Evolutionary conservation across 73 alveolate genomes (phyloP), one percentile per base, ranked within the genome.

Genomic region (Paramecium octaurelia): DNA sequence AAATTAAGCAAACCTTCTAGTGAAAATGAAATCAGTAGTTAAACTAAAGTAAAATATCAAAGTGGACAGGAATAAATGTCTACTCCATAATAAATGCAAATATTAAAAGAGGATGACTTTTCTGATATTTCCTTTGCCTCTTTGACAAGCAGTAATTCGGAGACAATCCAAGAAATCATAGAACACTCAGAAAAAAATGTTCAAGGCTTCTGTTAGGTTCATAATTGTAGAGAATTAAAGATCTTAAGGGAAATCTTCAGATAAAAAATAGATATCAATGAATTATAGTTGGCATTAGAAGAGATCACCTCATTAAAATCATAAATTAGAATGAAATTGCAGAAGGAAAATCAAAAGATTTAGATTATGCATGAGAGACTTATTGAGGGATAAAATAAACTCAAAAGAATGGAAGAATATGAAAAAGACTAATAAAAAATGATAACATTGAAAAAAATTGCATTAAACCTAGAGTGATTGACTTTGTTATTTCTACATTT

Each of bases 371-470:
- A 80, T 46, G 75, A 80, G 4, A 6, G 57, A 80, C 48, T 80
- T 0, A 23, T 80, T 11, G 21, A 80, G 10, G 57, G 57, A 10
- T 27, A 80, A 48, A 80, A 64, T 21, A 80, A 46, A 46, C 14
- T 80, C 9, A 20, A 42, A 48, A 43, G 91, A 80, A 38, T 80
- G 57, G 76, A 42, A 80, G 91, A 80, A 80, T 80, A 38, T 46
- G 91, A 80, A 21, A 44, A 35, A 24, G 91, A 80, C n/a, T 80
- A 80, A 48, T 20, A 0, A 80, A 0, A 80, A 43, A 42, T 80
- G 57, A 40, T 80, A 42, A 80, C 0, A 7, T 24, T 40, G n/a
- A 80, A 80, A 48, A 31, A 80, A 44, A 80, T 42, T 12, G 42
- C 31, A 80, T 46, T 80, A 46, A 23, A 24, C 10, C 23, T 80